Percentiles rank a stretch among this genome's conserved stretches.
phyloP scores from a whole-genome alignment of 1,284 basidiomycete genomes.

The Cryptococcus deneoformans region DNA sequence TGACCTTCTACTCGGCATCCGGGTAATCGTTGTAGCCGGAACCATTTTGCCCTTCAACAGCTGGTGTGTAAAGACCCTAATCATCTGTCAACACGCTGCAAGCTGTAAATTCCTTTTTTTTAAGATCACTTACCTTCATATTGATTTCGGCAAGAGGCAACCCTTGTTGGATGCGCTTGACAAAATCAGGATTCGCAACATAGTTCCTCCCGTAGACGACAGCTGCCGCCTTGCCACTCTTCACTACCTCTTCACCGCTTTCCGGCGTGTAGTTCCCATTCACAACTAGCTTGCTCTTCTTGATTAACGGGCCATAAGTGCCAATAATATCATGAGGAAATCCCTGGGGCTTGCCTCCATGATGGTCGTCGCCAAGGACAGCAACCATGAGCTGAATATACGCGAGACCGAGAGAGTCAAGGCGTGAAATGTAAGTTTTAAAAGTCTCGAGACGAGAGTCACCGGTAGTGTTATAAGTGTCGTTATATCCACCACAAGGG shows the following conservation, averaged over 20 bases:
- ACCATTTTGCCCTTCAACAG: neutral
- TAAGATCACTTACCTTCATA: neutral
- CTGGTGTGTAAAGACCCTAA: neutral
- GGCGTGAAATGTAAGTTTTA: slow-evolving; percentile 12
- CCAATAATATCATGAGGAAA: slow-evolving; percentile 14
- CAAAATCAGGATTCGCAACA: slow-evolving; percentile 39
- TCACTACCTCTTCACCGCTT: slow-evolving; percentile 23
- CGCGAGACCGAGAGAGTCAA: slow-evolving; percentile 37
- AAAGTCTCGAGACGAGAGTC: slow-evolving; percentile 10
- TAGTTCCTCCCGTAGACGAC: slow-evolving; percentile 54
- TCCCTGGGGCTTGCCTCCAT: slow-evolving; percentile 10
- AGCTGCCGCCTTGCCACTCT: slow-evolving; percentile 44
- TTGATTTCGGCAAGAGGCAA: neutral
- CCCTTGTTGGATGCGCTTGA: slow-evolving; percentile 4
- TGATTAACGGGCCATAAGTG: slow-evolving; percentile 16
- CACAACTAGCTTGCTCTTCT: slow-evolving; percentile 47
- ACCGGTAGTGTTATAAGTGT: slow-evolving; percentile 7
- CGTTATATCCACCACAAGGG: slow-evolving; percentile 18
- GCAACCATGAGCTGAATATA: slow-evolving; percentile 56
- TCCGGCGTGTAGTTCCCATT: slow-evolving; percentile 53
- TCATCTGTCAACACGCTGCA: neutral
- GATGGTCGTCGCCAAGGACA: slow-evolving; percentile 15
- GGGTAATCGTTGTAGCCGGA: neutral
- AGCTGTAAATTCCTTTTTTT: neutral
- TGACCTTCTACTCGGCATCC: no score